Percentiles rank a stretch among this genome's conserved stretches.
Conservation (phyloP, 148 eudicot genomes). For the Fagopyrum homotropicum region DNA sequence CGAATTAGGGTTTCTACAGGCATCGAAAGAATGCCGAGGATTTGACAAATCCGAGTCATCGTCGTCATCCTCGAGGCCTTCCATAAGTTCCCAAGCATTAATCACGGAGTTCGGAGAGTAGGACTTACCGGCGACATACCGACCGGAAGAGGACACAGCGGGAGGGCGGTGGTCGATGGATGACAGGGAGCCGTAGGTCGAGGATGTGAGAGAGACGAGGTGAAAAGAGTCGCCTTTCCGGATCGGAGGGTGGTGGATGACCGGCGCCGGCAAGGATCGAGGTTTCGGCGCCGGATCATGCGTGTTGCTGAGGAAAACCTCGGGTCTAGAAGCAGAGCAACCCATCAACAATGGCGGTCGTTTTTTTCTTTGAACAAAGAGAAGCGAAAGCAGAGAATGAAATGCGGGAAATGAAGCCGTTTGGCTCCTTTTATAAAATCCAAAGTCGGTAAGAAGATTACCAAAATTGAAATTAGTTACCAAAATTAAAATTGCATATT, state of each 20-base stretch:
- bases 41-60: constrained; percentile 24
- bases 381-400: too few relatives aligned
- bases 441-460: too few relatives aligned
- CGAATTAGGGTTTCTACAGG: constrained; percentile 21
- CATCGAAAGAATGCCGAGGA: constrained; percentile 17
- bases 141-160: constrained; percentile 1
- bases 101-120: constrained; percentile 54
- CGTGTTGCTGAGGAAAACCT: too few relatives aligned
- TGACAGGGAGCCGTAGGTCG: constrained; percentile 62
- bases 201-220: constrained; percentile 74
- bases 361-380: too few relatives aligned
- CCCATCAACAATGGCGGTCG: too few relatives aligned
- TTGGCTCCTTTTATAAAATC: too few relatives aligned
- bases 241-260: constrained; percentile 69
- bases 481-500: too few relatives aligned
- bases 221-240: constrained; percentile 73
- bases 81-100: constrained; percentile 94
- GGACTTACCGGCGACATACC: constrained; percentile 11
- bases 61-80: constrained; percentile 67
- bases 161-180: constrained; percentile 38
- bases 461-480: too few relatives aligned
- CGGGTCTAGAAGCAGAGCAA: too few relatives aligned
- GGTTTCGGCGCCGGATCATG: constrained; percentile 28
- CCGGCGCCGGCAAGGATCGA: constrained; percentile 49
- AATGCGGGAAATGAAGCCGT: too few relatives aligned